Evolutionary conservation across 192 early-diverging fungal species (phyloP).

Genomic region (Blastocladiella britannica): DNA sequence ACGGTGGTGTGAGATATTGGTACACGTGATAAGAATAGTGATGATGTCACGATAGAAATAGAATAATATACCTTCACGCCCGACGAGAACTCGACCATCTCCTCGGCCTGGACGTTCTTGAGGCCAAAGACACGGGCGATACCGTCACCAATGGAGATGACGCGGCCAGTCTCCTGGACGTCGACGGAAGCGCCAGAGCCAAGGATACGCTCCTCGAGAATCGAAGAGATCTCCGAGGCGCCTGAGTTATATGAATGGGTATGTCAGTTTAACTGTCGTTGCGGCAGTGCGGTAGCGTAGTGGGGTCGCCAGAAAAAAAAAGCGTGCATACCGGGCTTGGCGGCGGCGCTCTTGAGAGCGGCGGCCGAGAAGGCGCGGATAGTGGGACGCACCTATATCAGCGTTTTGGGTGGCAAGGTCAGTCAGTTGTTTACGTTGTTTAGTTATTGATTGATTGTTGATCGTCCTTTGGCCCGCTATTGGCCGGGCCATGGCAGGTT

Average conservation of each 20-base stretch:
- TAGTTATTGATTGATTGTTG: too few species aligned
- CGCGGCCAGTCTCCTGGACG: slow-evolving; percentile 94
- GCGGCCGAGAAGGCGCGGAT: slow-evolving; percentile 21
- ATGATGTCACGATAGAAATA: not conserved
- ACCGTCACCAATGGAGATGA: slow-evolving; percentile 99
- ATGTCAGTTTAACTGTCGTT: not conserved
- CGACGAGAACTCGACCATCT: slow-evolving; percentile 99
- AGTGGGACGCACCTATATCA: not conserved
- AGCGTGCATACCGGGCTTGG: too few species aligned
- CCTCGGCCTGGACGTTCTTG: slow-evolving; percentile 96
- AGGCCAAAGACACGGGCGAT: slow-evolving; percentile 98
- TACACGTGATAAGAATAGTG: too few species aligned
- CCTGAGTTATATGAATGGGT: slow-evolving; percentile 12
- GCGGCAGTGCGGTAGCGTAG: not conserved
- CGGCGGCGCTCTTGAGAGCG: slow-evolving; percentile 15
- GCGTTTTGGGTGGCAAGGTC: too few species aligned
- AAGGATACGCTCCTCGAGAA: slow-evolving; percentile 92
- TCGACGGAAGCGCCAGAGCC: slow-evolving; percentile 65
- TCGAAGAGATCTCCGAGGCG: slow-evolving; percentile 89
- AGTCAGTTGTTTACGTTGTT: too few species aligned
- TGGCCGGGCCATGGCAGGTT: too few species aligned
- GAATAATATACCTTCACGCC: slow-evolving; percentile 58
- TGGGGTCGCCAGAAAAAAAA: slow-evolving; percentile 7
- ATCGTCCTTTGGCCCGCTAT: too few species aligned
- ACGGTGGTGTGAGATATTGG: not conserved